Base-by-base conservation (phyloP, 208 protist genomes). In the Trypanosoma vivax region DNA sequence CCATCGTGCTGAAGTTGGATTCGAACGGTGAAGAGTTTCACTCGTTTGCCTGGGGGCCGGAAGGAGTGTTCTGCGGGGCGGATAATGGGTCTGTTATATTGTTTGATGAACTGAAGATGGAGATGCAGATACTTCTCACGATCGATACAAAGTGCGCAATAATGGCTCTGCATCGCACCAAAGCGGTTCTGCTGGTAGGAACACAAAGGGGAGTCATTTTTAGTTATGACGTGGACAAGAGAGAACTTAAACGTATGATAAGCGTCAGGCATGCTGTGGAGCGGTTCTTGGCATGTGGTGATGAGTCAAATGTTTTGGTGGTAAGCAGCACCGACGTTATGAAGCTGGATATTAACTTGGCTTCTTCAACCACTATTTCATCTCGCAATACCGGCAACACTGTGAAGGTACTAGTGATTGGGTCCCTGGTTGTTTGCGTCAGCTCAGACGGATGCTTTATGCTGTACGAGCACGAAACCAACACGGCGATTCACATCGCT, bases 91-190 rank as follows among this genome's bases (percentile, higher is more conserved):
- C 21, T 0, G 43, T 60, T 27, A 7, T 60, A 29, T 31, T 67
- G 19, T 60, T 59, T 53, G 60, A 67, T 27, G 51, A 67, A 24
- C 27, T 67, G 25, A 39, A 58, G 11, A 67, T 60, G 52, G 37
- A 60, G 28, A 48, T 55, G 34, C 10, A 16, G 3, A 38, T 48
- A 1, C 55, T 48, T 55, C 23, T 67, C 35, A 42, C 28, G 11
- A 60, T 50, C 38, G 41, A 41, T 50, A 58, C 43, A 31, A 41
- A 16, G 13, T 7, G 5, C 29, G 34, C 25, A 5, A 39, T 67
- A 2, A 60, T 47, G n/a, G 45, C 42, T 0, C 24, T 67, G 10
- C 34, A 50, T 45, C 16, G 39, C 21, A 42, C 30, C 2, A 19
- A 25, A 2, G 19, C 27, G 5, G 7, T 67, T 38, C 37, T 67